phyloP scores from a whole-genome alignment of 2,329 filamentous ascomycete genomes.

The Xylaria digitata region DNA sequence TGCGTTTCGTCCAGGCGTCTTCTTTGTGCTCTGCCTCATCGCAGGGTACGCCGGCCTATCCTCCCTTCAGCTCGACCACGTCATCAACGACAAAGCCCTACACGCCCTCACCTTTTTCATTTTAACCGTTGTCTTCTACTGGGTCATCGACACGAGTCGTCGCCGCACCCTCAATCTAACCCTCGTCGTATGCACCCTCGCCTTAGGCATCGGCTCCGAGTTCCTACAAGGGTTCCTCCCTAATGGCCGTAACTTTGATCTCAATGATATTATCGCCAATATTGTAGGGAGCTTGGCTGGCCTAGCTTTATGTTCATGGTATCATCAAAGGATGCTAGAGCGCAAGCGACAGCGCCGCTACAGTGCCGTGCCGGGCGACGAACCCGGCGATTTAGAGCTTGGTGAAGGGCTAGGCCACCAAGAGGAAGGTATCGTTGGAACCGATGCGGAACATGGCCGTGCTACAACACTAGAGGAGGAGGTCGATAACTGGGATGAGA shows the following conservation, averaged over 20 bases:
- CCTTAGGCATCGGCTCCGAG: conserved; percentile 78
- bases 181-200: conserved; percentile 79
- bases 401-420: conserved; percentile 68
- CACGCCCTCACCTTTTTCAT: conserved; percentile 91
- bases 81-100: conserved; percentile 89
- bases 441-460: conserved; percentile 45
- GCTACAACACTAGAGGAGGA: conserved; percentile 75
- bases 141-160: conserved; percentile 91
- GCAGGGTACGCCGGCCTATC: conserved; percentile 85
- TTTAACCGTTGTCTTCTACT: conserved; percentile 91
- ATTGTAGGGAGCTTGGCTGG: conserved; percentile 79
- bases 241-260: conserved; percentile 77
- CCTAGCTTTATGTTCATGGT: conserved; percentile 83
- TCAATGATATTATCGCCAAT: conserved; percentile 90
- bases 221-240: conserved; percentile 80
- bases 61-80: conserved; percentile 63
- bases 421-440: conserved; percentile 70
- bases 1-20: conserved; percentile 67
- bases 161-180: conserved; percentile 87
- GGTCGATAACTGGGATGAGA: conserved; percentile 95
- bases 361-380: conserved; percentile 38
- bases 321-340: conserved; percentile 95
- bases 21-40: conserved; percentile 76
- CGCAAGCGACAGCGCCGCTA: conserved; percentile 81
- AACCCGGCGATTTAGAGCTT: conserved; percentile 76